Evolutionary conservation across 164 flowering plant species (phyloP).

Genomic region (Dillenia turbinata): DNA sequence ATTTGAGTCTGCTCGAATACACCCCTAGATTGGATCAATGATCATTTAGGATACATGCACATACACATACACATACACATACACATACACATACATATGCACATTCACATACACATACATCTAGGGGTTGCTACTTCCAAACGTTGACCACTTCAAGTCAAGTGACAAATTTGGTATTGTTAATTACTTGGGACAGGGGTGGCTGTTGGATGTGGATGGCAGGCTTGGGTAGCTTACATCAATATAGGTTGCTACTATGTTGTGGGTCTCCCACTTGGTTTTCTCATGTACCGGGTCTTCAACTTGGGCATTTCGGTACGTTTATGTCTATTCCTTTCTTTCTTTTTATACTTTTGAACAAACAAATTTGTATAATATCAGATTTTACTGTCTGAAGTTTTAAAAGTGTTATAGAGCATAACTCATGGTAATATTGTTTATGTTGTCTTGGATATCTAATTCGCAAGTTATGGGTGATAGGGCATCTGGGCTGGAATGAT

Average conservation of each 20-base stretch:
- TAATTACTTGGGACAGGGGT: constrained; percentile 38
- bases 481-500: constrained; percentile 86
- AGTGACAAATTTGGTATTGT: background rate
- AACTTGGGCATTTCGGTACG: constrained; percentile 43
- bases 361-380: background rate
- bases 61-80: background rate
- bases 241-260: constrained; percentile 60
- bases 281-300: constrained; percentile 38
- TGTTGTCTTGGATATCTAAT: background rate
- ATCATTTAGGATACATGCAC: background rate
- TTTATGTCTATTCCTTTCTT: background rate
- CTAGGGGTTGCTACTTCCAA: background rate
- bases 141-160: background rate
- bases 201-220: constrained; percentile 82
- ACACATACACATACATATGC: too few species aligned
- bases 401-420: too few species aligned
- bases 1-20: too few species aligned
- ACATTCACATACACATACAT: too few species aligned
- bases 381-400: too few species aligned
- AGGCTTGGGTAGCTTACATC: constrained; percentile 50
- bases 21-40: background rate
- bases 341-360: too few species aligned
- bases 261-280: constrained; percentile 59
- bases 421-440: too few species aligned
- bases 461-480: constrained; percentile 14